These are phyloP conservation scores for Iris pallida DNA, from an alignment of 116 monocot species.

Conservation along the genomic window DNA sequence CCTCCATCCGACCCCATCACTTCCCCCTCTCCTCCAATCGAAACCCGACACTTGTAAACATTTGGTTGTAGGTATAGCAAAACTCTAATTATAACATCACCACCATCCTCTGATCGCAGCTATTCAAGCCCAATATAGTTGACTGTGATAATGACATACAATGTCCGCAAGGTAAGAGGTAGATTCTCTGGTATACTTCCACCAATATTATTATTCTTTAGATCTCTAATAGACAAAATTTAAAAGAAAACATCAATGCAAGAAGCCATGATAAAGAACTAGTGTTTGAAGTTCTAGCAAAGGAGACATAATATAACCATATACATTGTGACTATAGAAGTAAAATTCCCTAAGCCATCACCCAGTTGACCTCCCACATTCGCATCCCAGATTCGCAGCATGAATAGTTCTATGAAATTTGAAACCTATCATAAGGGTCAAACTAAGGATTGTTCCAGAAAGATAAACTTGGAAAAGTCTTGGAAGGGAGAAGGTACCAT, in stretches of 20 bases:
- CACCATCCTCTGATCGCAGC: too few species aligned
- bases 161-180: slow-evolving; percentile 60
- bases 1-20: too few species aligned
- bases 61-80: too few species aligned
- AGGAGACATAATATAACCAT: slow-evolving; percentile 3
- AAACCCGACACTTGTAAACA: too few species aligned
- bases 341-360: slow-evolving; percentile 63
- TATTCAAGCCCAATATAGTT: not conserved
- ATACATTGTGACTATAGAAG: slow-evolving; percentile 80
- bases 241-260: slow-evolving; percentile 12
- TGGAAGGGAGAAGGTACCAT: slow-evolving; percentile 21
- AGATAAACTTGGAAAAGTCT: not conserved
- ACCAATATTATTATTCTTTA: slow-evolving; percentile 97
- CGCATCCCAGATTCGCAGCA: slow-evolving; percentile 86
- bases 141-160: slow-evolving; percentile 47
- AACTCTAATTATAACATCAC: too few species aligned
- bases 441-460: not conserved
- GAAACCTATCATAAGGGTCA: slow-evolving; percentile 9
- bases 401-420: slow-evolving; percentile 58
- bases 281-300: not conserved
- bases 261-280: not conserved
- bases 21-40: too few species aligned
- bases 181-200: slow-evolving; percentile 85
- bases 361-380: slow-evolving; percentile 84
- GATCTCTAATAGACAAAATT: slow-evolving; percentile 45